Percentiles rank a stretch among this genome's conserved stretches.
Evolutionary conservation across 164 flowering plant species (phyloP).

Genomic region (Umbilicus rupestris): DNA sequence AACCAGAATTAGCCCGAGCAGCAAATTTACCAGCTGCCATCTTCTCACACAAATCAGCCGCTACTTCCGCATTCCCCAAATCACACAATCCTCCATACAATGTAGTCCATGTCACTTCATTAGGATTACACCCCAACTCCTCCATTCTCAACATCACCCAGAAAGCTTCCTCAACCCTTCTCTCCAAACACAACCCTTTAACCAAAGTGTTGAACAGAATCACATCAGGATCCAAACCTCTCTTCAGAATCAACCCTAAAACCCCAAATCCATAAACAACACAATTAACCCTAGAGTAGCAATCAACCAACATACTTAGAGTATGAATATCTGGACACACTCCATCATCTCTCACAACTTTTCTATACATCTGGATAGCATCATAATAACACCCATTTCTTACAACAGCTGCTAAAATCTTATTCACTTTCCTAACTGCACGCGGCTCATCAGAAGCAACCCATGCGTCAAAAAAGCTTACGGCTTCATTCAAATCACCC

Average conservation of each 20-base stretch:
- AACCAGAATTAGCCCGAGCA: not conserved
- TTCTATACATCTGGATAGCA: slow-evolving; percentile 3
- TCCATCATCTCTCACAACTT: not conserved
- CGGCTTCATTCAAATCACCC: not conserved
- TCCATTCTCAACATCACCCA: slow-evolving; percentile 1
- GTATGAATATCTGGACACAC: not conserved
- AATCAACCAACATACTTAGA: not conserved
- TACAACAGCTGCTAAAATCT: slow-evolving; percentile 1
- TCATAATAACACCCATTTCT: not conserved
- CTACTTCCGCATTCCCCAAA: not conserved
- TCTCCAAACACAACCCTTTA: slow-evolving; percentile 1
- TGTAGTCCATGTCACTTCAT: slow-evolving; percentile 4
- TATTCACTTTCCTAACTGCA: slow-evolving; percentile 2
- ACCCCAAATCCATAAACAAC: slow-evolving; percentile 1
- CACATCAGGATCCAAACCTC: slow-evolving; percentile 4
- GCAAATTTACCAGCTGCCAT: not conserved
- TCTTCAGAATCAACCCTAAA: slow-evolving; percentile 3
- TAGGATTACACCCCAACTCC: not conserved
- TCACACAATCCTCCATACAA: slow-evolving; percentile 3
- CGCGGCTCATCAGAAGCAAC: not conserved
- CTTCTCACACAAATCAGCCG: slow-evolving; percentile 2
- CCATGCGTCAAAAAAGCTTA: not conserved
- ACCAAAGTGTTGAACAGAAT: not conserved
- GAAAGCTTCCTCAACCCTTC: not conserved
- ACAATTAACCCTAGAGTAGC: not conserved